These are phyloP conservation scores for Sporobolomyces roseus DNA, from an alignment of 768 basidiomycete genomes.

Conservation along the genomic window DNA sequence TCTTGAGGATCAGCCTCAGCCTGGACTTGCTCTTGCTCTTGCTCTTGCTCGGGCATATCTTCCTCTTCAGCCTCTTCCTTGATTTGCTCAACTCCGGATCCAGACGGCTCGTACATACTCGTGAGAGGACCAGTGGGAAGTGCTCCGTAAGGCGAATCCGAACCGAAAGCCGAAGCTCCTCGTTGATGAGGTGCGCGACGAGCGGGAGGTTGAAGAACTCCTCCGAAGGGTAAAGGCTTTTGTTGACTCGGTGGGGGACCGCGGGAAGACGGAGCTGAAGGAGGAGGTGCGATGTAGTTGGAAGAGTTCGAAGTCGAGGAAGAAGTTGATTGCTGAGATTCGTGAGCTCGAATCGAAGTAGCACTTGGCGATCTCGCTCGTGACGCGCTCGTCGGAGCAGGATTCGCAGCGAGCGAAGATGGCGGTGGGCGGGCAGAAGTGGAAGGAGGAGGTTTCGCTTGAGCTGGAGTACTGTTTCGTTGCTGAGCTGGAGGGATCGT, in stretches of 20 bases:
- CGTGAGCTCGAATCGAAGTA: neutral
- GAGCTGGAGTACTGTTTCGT: neutral
- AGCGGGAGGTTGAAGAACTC: slow-evolving; percentile 18
- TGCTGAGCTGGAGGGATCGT: neutral
- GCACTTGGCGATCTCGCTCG: neutral
- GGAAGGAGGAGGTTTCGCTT: neutral
- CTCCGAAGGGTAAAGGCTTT: slow-evolving; percentile 2
- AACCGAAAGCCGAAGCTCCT: slow-evolving; percentile 28
- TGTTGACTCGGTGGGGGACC: slow-evolving; percentile 8
- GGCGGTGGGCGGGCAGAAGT: neutral
- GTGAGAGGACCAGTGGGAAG: slow-evolving; percentile 22
- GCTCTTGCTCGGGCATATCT: neutral
- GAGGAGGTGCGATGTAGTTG: slow-evolving; percentile 5
- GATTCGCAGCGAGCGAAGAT: neutral
- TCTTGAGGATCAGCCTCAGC: neutral
- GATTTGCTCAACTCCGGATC: slow-evolving; percentile 13
- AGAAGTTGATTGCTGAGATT: neutral
- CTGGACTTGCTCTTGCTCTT: neutral
- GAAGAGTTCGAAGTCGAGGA: slow-evolving; percentile 10
- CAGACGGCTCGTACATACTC: slow-evolving; percentile 22
- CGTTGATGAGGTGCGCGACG: slow-evolving; percentile 30
- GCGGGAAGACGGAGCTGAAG: neutral
- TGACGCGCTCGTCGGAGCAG: neutral
- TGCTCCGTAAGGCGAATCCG: slow-evolving; percentile 35
- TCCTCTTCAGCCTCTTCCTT: slow-evolving; percentile 32